phyloP scores from a whole-genome alignment of 2,329 filamentous ascomycete species.

The Pyricularia sp. region DNA sequence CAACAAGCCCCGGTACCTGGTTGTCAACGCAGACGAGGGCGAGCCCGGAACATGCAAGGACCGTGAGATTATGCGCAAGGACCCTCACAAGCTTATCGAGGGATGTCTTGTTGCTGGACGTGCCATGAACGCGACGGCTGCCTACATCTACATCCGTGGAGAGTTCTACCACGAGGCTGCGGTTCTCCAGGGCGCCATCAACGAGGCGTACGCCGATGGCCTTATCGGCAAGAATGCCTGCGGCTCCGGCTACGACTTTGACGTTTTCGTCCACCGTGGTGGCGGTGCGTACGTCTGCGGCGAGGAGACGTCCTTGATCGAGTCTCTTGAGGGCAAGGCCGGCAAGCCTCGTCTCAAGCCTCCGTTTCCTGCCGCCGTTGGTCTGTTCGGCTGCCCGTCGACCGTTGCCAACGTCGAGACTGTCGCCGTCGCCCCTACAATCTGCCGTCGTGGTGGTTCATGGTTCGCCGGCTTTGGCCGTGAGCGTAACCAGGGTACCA shows the following conservation, averaged over 20 bases:
- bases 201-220: conserved; percentile 91
- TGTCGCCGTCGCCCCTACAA: conserved; percentile 86
- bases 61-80: conserved; percentile 99
- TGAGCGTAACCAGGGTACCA: conserved; percentile 92
- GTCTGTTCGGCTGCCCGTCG: conserved; percentile 93
- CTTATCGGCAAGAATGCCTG: conserved; percentile 98
- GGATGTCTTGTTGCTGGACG: conserved; percentile 91
- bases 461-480: conserved; percentile 95
- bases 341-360: conserved; percentile 98
- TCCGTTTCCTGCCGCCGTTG: conserved; percentile 92
- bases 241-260: conserved; percentile 92
- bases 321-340: conserved; percentile 95
- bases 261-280: conserved; percentile 91
- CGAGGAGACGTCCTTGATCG: conserved; percentile 95
- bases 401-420: conserved; percentile 99
- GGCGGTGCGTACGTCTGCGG: conserved; percentile 97
- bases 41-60: conserved; percentile 99
- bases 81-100: conserved; percentile 97
- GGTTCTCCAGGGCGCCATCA: conserved; percentile 85
- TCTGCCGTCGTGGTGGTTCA: conserved; percentile 76
- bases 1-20: conserved; percentile 84
- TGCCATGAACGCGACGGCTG: conserved; percentile 96
- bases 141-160: conserved; percentile 98
- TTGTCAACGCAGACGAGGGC: conserved; percentile 97
- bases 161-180: conserved; percentile 96